Percentiles rank a stretch among this genome's conserved stretches.
Conservation (phyloP, 805 yeast species). For the Pichia phayaonensis region DNA sequence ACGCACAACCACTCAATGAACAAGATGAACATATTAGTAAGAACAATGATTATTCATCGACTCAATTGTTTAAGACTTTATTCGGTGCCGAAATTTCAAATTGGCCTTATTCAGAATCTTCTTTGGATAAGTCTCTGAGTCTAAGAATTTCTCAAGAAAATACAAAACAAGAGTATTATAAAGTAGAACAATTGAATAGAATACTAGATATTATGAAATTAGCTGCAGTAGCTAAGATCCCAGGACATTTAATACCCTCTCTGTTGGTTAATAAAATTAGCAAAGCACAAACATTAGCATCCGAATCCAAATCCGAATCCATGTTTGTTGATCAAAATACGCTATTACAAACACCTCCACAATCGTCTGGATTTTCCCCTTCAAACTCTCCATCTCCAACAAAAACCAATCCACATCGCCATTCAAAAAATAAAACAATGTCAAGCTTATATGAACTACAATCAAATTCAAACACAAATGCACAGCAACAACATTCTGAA, state of each 20-base stretch:
- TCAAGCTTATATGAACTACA: conserved; percentile 9
- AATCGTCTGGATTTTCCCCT: conserved; percentile 1
- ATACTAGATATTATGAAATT: conserved; percentile 54
- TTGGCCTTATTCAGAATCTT: conserved; percentile 52
- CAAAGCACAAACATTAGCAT: neutral
- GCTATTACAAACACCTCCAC: conserved; percentile 3
- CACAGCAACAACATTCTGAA: neutral
- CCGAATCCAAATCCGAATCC: conserved; percentile 1
- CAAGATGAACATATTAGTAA: neutral
- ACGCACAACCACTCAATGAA: neutral
- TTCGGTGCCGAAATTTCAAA: conserved; percentile 46
- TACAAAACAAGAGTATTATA: conserved; percentile 73
- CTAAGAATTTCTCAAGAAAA: conserved; percentile 67
- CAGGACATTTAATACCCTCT: conserved; percentile 53
- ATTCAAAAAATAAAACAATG: conserved; percentile 11
- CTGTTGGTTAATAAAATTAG: conserved; percentile 33
- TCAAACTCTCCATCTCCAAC: conserved; percentile 11
- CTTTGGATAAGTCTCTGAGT: conserved; percentile 50
- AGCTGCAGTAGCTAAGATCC: conserved; percentile 56
- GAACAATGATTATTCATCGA: neutral
- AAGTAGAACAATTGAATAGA: conserved; percentile 52
- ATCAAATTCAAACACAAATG: neutral
- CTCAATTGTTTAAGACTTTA: conserved; percentile 32
- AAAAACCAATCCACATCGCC: neutral
- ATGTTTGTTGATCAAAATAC: neutral